Evolutionary conservation across 108 stramenopile genomes (phyloP).

Genomic region (Halocafeteria seosinensis): DNA sequence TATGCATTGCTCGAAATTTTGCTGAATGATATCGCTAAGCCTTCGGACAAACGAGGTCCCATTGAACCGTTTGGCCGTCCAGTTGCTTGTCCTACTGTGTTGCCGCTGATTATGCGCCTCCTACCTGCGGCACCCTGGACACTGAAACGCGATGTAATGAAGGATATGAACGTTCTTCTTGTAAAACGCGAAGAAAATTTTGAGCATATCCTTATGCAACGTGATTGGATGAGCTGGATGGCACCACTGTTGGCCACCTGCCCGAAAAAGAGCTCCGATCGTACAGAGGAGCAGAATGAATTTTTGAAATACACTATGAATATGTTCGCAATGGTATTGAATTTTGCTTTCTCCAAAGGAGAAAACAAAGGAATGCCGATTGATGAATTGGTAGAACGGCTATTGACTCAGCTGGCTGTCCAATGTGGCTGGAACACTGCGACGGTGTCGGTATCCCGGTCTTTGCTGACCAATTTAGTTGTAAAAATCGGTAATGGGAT

Average conservation of each 20-base stretch:
- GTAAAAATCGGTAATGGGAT: background rate
- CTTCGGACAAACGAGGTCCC: background rate
- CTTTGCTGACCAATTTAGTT: background rate
- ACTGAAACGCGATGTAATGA: background rate
- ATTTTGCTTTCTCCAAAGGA: background rate
- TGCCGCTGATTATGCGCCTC: background rate
- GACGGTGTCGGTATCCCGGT: background rate
- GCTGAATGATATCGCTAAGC: background rate
- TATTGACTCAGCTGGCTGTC: background rate
- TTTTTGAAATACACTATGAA: background rate
- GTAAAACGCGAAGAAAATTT: background rate
- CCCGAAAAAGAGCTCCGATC: background rate
- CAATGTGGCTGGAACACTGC: background rate
- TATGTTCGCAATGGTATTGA: background rate
- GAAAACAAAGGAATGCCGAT: background rate
- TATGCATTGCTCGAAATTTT: background rate
- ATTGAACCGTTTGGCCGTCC: background rate
- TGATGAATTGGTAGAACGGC: background rate
- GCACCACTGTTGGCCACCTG: background rate
- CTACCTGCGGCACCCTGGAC: background rate
- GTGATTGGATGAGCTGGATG: background rate
- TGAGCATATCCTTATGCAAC: background rate
- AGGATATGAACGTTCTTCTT: conserved; percentile 3
- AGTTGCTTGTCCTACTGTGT: background rate
- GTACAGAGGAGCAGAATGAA: background rate